These are phyloP conservation scores for Schizophyllum commune DNA, from an alignment of 1,284 basidiomycete species.

Conservation along the genomic window DNA sequence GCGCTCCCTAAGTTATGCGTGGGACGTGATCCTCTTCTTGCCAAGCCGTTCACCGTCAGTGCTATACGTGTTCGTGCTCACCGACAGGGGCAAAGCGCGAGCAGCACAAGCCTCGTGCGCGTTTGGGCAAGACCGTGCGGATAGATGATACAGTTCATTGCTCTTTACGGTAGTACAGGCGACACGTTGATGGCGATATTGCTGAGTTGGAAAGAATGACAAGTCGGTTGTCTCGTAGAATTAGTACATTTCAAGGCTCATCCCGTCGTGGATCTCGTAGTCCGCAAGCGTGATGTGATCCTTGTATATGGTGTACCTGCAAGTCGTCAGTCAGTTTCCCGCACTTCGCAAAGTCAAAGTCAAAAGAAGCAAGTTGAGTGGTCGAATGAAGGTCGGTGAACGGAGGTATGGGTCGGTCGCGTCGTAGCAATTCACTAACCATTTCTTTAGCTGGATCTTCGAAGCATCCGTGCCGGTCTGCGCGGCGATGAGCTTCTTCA, in stretches of 20 bases:
- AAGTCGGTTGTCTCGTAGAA: background rate
- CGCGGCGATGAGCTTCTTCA: conserved; percentile 16
- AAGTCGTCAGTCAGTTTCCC: background rate
- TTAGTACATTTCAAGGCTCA: conserved; percentile 91
- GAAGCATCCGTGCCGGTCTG: conserved; percentile 73
- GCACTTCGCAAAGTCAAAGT: background rate
- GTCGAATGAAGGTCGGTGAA: background rate
- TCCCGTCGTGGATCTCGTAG: conserved; percentile 93
- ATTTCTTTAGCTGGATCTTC: conserved; percentile 97
- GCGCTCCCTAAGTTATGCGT: background rate
- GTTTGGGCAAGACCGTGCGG: no score
- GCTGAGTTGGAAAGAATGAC: background rate
- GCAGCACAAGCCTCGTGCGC: no score
- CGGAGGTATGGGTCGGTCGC: background rate
- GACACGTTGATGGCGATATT: background rate
- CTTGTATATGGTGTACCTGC: conserved; percentile 88
- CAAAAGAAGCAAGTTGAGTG: conserved; percentile 1
- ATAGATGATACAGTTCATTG: background rate
- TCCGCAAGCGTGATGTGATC: conserved; percentile 92
- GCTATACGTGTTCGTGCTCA: no score
- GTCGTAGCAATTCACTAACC: conserved; percentile 42
- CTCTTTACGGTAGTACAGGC: background rate
- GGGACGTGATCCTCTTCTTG: background rate
- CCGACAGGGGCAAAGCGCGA: no score
- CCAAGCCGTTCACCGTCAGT: background rate